phyloP scores from a whole-genome alignment of 2,329 filamentous ascomycete genomes.

The Nakataea oryzae region DNA sequence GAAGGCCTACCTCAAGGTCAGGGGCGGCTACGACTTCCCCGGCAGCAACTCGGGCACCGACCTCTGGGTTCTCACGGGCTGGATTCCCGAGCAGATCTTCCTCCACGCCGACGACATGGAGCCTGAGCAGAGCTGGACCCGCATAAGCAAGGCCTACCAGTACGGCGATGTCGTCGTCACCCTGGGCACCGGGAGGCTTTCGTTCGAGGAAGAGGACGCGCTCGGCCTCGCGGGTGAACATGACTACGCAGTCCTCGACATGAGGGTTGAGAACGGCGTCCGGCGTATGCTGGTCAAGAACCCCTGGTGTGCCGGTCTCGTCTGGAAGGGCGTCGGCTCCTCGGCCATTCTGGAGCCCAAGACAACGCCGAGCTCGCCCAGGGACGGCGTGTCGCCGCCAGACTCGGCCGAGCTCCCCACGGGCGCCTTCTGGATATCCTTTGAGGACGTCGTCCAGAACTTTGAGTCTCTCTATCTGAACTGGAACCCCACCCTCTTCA shows the following conservation, averaged over 20 bases:
- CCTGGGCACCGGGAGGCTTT: conserved; percentile 78
- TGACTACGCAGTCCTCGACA: conserved; percentile 82
- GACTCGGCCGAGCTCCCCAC: conserved; percentile 28
- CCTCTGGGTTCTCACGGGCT: conserved; percentile 83
- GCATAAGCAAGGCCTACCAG: conserved; percentile 64
- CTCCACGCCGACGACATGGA: conserved; percentile 76
- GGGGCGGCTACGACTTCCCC: conserved; percentile 94
- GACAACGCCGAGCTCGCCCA: conserved; percentile 9
- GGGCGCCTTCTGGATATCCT: conserved; percentile 89
- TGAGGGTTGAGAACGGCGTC: conserved; percentile 52
- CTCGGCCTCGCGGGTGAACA: conserved; percentile 82
- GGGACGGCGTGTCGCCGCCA: conserved; percentile 10
- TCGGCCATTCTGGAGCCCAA: conserved; percentile 12
- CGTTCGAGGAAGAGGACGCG: conserved; percentile 63
- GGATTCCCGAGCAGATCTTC: conserved; percentile 94
- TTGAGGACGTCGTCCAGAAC: conserved; percentile 78
- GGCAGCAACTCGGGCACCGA: conserved; percentile 96
- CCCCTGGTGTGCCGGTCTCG: conserved; percentile 79
- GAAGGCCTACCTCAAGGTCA: conserved; percentile 91
- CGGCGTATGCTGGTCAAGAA: conserved; percentile 82
- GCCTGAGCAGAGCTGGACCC: conserved; percentile 64
- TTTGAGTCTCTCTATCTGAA: conserved; percentile 96
- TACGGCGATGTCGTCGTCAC: conserved; percentile 79
- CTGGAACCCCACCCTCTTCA: conserved; percentile 86
- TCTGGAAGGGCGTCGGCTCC: conserved; percentile 51